Evolutionary conservation across 805 yeast genomes (phyloP).

Genomic region (Saccharomycopsis vini): DNA sequence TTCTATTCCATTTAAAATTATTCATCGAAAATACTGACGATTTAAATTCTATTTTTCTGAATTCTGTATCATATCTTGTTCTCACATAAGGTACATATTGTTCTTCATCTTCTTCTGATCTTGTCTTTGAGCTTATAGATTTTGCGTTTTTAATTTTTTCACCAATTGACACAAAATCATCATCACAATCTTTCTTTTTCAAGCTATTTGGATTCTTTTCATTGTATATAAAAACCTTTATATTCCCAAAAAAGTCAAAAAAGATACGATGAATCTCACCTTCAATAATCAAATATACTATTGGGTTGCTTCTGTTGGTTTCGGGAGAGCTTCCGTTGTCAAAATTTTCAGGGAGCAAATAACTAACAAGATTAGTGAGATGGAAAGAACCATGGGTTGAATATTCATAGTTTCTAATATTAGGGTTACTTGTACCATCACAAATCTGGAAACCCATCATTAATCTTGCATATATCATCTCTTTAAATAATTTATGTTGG

Average conservation of each 20-base stretch:
- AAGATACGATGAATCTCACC: constrained; percentile 81
- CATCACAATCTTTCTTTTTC: constrained; percentile 1
- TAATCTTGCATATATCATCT: constrained; percentile 77
- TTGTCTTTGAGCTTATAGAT: too few relatives aligned
- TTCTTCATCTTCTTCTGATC: constrained; percentile 6
- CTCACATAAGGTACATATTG: constrained; percentile 49
- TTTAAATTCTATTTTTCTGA: constrained; percentile 47
- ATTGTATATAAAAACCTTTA: constrained; percentile 54
- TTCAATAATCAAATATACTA: constrained; percentile 67
- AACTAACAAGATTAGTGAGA: constrained; percentile 43
- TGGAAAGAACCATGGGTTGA: constrained; percentile 36
- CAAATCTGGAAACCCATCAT: constrained; percentile 88
- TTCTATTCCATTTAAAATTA: constrained; percentile 76
- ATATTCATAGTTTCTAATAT: constrained; percentile 52
- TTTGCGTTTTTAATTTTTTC: too few relatives aligned
- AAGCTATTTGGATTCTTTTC: background rate
- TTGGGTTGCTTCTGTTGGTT: constrained; percentile 23
- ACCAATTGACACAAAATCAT: constrained; percentile 8
- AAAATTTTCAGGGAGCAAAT: constrained; percentile 40
- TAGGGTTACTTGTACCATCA: constrained; percentile 47
- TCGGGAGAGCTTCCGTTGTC: constrained; percentile 29
- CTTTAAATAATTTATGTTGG: constrained; percentile 60
- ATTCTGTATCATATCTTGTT: constrained; percentile 68
- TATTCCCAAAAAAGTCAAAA: constrained; percentile 59
- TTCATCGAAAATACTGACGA: constrained; percentile 45